phyloP scores from a whole-genome alignment of 1,284 basidiomycete species.

The Takashimella koratensis region DNA sequence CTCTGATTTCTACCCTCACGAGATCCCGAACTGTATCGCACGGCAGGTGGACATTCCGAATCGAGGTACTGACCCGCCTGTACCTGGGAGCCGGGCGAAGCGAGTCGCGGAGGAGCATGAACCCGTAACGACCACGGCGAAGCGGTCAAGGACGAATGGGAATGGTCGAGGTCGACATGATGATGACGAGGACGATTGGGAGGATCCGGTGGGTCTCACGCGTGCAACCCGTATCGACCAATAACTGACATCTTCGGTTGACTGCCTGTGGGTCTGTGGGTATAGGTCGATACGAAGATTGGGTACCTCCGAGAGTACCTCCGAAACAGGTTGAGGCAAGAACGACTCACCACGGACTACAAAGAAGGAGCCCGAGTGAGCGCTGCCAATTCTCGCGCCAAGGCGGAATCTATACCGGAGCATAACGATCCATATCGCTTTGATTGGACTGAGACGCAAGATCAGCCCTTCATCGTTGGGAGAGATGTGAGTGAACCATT shows the following conservation, averaged over 20 bases:
- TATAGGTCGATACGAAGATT: slow-evolving; percentile 73
- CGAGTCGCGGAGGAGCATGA: slow-evolving; percentile 14
- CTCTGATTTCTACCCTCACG: slow-evolving; percentile 59
- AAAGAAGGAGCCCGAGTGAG: slow-evolving; percentile 72
- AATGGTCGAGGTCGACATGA: slow-evolving; percentile 7
- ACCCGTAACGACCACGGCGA: not conserved
- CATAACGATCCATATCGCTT: slow-evolving; percentile 73
- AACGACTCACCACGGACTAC: slow-evolving; percentile 74
- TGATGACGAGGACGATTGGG: slow-evolving; percentile 13
- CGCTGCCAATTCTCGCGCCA: slow-evolving; percentile 51
- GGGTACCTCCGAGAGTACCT: slow-evolving; percentile 68
- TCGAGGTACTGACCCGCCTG: slow-evolving; percentile 24
- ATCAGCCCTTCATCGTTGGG: slow-evolving; percentile 34
- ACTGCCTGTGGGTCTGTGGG: too few relatives aligned
- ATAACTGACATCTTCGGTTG: too few relatives aligned
- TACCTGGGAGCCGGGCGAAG: slow-evolving; percentile 28
- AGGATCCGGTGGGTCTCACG: slow-evolving; percentile 26
- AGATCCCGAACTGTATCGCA: slow-evolving; percentile 48
- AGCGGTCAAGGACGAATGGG: slow-evolving; percentile 10
- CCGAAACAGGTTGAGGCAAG: slow-evolving; percentile 78
- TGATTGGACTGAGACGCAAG: slow-evolving; percentile 66
- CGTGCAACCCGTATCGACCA: too few relatives aligned
- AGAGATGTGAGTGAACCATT: slow-evolving; percentile 53
- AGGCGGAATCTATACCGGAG: slow-evolving; percentile 73
- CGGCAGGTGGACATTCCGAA: slow-evolving; percentile 17